phyloP scores from a whole-genome alignment of 2,329 filamentous ascomycete genomes.

The Colletotrichum trifolii region DNA sequence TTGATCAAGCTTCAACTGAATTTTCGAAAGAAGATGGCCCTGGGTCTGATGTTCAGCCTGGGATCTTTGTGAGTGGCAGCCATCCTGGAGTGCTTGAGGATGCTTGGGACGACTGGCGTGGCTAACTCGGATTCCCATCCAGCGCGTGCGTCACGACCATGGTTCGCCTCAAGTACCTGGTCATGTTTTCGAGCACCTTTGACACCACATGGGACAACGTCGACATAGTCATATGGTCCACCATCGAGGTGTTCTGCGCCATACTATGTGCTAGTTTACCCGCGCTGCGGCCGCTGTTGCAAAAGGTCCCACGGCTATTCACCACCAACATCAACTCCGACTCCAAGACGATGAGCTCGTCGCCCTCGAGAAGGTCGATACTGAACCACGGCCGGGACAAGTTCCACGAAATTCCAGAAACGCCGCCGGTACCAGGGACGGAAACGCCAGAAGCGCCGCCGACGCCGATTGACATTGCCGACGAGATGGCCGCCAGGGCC shows the following conservation, averaged over 20 bases:
- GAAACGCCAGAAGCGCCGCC: constrained; percentile 3
- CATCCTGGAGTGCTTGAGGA: background rate
- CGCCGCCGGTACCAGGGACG: background rate
- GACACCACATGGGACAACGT: constrained; percentile 45
- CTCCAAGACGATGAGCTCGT: background rate
- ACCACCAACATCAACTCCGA: constrained; percentile 30
- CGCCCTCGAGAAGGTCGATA: constrained; percentile 21
- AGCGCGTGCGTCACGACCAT: constrained; percentile 39
- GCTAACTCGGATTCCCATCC: too few relatives aligned
- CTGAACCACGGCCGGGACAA: constrained; percentile 19
- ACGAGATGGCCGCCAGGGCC: constrained; percentile 28
- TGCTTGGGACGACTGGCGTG: too few relatives aligned
- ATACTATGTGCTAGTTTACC: constrained; percentile 56
- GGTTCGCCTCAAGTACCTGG: constrained; percentile 37
- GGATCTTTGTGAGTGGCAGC: constrained; percentile 68
- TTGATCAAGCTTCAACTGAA: constrained; percentile 71
- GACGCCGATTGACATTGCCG: constrained; percentile 30
- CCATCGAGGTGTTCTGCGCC: constrained; percentile 47
- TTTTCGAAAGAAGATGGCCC: constrained; percentile 72
- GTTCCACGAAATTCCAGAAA: constrained; percentile 10
- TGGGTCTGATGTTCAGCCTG: constrained; percentile 74
- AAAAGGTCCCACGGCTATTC: constrained; percentile 27
- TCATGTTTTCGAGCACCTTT: constrained; percentile 31
- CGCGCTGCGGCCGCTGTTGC: constrained; percentile 52
- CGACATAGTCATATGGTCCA: constrained; percentile 47